Conservation (phyloP, 164 flowering plant genomes). For the Nymphaea thermarum region DNA sequence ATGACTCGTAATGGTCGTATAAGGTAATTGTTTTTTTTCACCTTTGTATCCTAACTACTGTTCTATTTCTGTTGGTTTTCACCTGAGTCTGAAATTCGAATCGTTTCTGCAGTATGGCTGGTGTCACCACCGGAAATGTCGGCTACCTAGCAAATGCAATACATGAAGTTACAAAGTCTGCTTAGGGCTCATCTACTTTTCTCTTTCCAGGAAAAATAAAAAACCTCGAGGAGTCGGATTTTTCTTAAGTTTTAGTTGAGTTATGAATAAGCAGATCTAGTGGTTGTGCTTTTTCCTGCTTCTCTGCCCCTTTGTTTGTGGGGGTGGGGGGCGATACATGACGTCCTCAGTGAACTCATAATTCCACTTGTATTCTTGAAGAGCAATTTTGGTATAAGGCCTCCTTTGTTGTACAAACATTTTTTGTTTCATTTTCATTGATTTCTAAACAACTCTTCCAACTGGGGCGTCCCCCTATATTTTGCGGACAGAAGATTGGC, state of each 20-base stretch:
- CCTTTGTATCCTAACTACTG: background rate
- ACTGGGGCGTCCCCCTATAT: too few relatives aligned
- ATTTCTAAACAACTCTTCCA: too few relatives aligned
- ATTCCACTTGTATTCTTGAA: background rate
- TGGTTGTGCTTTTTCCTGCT: background rate
- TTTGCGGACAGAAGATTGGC: too few relatives aligned
- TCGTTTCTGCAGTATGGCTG: slow-evolving; percentile 68
- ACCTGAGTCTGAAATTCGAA: background rate
- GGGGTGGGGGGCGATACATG: background rate
- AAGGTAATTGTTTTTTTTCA: slow-evolving; percentile 33
- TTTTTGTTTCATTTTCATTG: background rate
- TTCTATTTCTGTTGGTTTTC: background rate
- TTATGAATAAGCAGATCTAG: background rate
- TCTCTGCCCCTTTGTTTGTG: background rate
- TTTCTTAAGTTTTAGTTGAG: background rate
- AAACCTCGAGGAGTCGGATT: background rate
- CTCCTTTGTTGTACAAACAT: background rate
- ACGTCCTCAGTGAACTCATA: background rate
- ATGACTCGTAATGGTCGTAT: slow-evolving; percentile 97
- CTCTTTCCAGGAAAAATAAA: background rate
- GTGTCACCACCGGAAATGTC: slow-evolving; percentile 80
- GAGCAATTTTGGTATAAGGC: background rate
- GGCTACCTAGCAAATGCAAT: slow-evolving; percentile 88
- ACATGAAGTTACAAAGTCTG: slow-evolving; percentile 68
- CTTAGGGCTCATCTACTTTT: slow-evolving; percentile 10